Conservation (phyloP, 257 asterid species). For the Cordia subcordata region DNA sequence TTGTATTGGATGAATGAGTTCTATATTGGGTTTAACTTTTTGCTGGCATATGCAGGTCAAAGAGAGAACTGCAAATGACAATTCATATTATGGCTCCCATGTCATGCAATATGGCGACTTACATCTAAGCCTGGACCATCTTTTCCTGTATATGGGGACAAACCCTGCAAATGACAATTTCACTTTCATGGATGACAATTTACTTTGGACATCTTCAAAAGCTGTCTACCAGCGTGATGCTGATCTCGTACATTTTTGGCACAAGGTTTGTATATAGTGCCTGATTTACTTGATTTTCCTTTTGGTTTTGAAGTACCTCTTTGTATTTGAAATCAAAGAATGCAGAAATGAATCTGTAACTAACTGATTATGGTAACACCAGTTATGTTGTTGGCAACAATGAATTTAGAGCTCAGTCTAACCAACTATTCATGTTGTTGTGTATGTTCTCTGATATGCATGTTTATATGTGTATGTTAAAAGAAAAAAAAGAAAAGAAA, state of each 20-base stretch:
- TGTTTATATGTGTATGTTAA: too few relatives aligned
- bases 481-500: too few relatives aligned
- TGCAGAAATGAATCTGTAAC: too few relatives aligned
- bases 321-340: too few relatives aligned
- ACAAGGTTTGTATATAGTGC: conserved; percentile 46
- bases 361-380: too few relatives aligned
- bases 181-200: conserved; percentile 50
- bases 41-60: conserved; percentile 56
- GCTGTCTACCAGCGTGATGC: conserved; percentile 88
- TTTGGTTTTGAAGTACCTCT: neutral
- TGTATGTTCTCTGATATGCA: too few relatives aligned
- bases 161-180: conserved; percentile 77
- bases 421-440: too few relatives aligned
- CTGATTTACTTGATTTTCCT: neutral
- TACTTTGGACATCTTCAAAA: conserved; percentile 39
- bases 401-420: too few relatives aligned
- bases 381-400: too few relatives aligned
- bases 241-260: conserved; percentile 88
- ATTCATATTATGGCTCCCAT: conserved; percentile 68
- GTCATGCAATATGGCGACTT: conserved; percentile 92
- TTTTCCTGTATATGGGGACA: conserved; percentile 67
- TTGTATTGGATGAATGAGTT: neutral
- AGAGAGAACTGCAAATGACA: conserved; percentile 57
- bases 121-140: conserved; percentile 39
- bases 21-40: neutral